These are phyloP conservation scores for Xylariomycetidae sp. DNA, from an alignment of 2,329 filamentous ascomycete species.

Conservation along the genomic window DNA sequence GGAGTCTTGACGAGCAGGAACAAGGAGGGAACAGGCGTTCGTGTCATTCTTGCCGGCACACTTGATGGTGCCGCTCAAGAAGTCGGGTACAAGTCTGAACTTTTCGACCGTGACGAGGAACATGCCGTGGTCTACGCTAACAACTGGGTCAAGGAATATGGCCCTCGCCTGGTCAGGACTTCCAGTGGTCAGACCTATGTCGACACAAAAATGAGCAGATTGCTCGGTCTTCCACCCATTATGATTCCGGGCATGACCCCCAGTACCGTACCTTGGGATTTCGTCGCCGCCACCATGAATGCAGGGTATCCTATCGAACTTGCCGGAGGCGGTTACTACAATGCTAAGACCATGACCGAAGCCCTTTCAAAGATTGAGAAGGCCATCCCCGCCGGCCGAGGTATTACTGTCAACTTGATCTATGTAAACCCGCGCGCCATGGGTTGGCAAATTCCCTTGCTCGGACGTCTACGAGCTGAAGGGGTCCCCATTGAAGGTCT, in stretches of 20 bases:
- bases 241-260: slow-evolving; percentile 96
- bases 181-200: slow-evolving; percentile 86
- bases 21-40: slow-evolving; percentile 97
- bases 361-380: slow-evolving; percentile 82
- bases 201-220: slow-evolving; percentile 91
- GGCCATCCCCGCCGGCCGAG: slow-evolving; percentile 76
- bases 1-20: slow-evolving; percentile 96
- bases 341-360: slow-evolving; percentile 74
- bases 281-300: slow-evolving; percentile 88
- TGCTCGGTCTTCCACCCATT: slow-evolving; percentile 79
- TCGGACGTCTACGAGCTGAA: slow-evolving; percentile 74
- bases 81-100: slow-evolving; percentile 95
- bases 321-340: slow-evolving; percentile 85
- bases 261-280: slow-evolving; percentile 83
- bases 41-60: slow-evolving; percentile 91
- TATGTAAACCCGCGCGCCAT: slow-evolving; percentile 88
- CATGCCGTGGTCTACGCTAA: slow-evolving; percentile 91
- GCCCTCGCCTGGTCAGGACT: slow-evolving; percentile 86
- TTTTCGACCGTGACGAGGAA: slow-evolving; percentile 94
- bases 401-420: slow-evolving; percentile 86
- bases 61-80: slow-evolving; percentile 86
- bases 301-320: slow-evolving; percentile 93
- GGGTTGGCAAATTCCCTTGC: slow-evolving; percentile 86
- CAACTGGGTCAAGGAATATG: slow-evolving; percentile 97
- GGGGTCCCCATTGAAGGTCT: slow-evolving; percentile 89